Percentiles rank a stretch among this genome's conserved stretches.
These are phyloP conservation scores for Lentinula guzmanii DNA, from an alignment of 768 basidiomycete genomes.

Conservation along the genomic window DNA sequence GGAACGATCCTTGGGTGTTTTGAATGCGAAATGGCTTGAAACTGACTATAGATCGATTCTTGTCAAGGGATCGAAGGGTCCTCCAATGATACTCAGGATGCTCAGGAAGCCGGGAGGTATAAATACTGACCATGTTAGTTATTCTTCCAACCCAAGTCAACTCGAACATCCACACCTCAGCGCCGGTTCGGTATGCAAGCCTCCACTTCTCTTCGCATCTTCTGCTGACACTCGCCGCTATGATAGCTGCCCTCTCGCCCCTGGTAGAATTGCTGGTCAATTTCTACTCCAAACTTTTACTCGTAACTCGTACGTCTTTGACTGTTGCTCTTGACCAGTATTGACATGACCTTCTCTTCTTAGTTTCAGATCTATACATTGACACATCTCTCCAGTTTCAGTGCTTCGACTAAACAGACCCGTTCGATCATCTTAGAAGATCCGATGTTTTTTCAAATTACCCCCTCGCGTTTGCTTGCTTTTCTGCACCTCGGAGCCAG, in stretches of 20 bases:
- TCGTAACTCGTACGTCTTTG: background rate
- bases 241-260: background rate
- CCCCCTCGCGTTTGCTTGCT: background rate
- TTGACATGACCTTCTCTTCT: background rate
- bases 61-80: too few relatives aligned
- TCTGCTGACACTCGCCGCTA: background rate
- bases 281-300: background rate
- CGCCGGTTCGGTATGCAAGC: background rate
- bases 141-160: too few relatives aligned
- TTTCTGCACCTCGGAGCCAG: background rate
- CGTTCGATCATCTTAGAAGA: too few relatives aligned
- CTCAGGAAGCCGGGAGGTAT: too few relatives aligned
- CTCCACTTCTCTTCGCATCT: background rate
- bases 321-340: background rate
- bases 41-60: too few relatives aligned
- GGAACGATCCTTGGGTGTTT: too few relatives aligned
- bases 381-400: background rate
- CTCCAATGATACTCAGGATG: too few relatives aligned
- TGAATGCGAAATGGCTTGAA: too few relatives aligned
- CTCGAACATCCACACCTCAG: background rate
- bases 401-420: too few relatives aligned
- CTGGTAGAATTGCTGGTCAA: background rate
- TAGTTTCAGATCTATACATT: background rate
- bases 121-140: too few relatives aligned
- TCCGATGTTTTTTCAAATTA: background rate